These are phyloP conservation scores for Phytophthora meadii DNA, from an alignment of 352 stramenopile genomes.

Conservation along the genomic window DNA sequence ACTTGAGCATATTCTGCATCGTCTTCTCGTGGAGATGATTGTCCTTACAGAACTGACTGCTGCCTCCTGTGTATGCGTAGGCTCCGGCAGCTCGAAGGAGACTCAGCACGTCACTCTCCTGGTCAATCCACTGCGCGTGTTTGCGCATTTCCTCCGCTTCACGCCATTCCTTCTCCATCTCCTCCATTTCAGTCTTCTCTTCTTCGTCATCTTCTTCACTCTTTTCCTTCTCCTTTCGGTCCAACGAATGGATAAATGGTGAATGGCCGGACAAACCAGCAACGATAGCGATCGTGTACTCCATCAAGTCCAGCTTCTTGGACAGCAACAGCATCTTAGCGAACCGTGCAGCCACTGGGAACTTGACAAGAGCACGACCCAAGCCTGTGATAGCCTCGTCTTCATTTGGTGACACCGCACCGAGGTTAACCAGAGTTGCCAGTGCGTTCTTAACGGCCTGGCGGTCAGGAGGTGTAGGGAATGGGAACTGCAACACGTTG, in stretches of 20 bases:
- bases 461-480: constrained; percentile 94
- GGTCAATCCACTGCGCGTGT: constrained; percentile 79
- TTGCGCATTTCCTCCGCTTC: constrained; percentile 77
- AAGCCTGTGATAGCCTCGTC: constrained; percentile 85
- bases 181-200: constrained; percentile 53
- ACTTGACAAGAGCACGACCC: constrained; percentile 82
- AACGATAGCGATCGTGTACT: constrained; percentile 88
- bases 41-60: constrained; percentile 67
- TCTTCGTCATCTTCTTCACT: constrained; percentile 34
- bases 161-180: constrained; percentile 79
- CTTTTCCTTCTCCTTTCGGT: constrained; percentile 57
- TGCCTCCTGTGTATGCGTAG: constrained; percentile 77
- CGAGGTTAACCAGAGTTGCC: constrained; percentile 83
- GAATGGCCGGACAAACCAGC: constrained; percentile 77
- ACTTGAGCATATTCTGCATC: constrained; percentile 89
- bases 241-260: constrained; percentile 71
- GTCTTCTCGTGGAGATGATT: constrained; percentile 89
- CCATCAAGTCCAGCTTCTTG: constrained; percentile 69
- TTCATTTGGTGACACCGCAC: constrained; percentile 57
- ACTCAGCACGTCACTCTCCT: constrained; percentile 85
- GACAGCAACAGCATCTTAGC: constrained; percentile 92
- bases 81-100: constrained; percentile 78
- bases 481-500: constrained; percentile 95
- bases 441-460: constrained; percentile 90
- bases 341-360: constrained; percentile 87